These are phyloP conservation scores for Fonsecaea monophora DNA, from an alignment of 2,329 filamentous ascomycete species.

Conservation along the genomic window DNA sequence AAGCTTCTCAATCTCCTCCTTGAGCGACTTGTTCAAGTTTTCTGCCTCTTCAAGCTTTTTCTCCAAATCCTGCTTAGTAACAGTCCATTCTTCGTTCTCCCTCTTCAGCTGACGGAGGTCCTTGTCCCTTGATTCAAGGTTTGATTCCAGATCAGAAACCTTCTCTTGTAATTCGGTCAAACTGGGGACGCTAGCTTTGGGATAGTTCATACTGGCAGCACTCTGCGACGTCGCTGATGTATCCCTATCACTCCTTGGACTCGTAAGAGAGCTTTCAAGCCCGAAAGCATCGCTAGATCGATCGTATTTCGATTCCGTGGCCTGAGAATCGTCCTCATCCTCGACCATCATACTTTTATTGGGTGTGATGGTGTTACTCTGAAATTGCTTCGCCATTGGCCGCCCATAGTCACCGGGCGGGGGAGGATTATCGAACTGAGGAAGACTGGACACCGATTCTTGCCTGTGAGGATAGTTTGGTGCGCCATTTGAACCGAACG, in stretches of 20 bases:
- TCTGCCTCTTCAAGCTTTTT: slow-evolving; percentile 75
- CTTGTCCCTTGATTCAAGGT: slow-evolving; percentile 73
- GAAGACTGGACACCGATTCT: slow-evolving; percentile 29
- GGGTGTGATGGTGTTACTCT: slow-evolving; percentile 94
- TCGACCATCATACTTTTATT: slow-evolving; percentile 98
- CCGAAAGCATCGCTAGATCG: slow-evolving; percentile 70
- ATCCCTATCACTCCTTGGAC: slow-evolving; percentile 52
- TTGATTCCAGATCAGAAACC: slow-evolving; percentile 72
- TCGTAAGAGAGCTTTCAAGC: slow-evolving; percentile 56
- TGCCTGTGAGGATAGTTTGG: slow-evolving; percentile 27
- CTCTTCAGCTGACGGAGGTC: slow-evolving; percentile 61
- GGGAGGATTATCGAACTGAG: slow-evolving; percentile 33
- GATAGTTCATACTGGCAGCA: slow-evolving; percentile 63
- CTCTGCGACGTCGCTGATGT: slow-evolving; percentile 57
- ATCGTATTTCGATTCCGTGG: slow-evolving; percentile 62
- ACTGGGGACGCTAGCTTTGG: slow-evolving; percentile 81
- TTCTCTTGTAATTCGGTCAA: slow-evolving; percentile 76
- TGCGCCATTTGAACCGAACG: slow-evolving; percentile 30
- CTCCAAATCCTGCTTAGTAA: slow-evolving; percentile 72
- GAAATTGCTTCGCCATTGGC: slow-evolving; percentile 85
- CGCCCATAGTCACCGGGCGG: slow-evolving; percentile 68
- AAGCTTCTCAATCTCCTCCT: slow-evolving; percentile 72
- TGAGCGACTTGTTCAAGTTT: slow-evolving; percentile 77
- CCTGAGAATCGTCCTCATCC: slow-evolving; percentile 78
- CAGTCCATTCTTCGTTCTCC: slow-evolving; percentile 66